A percentile compares a stretch with the other conserved stretches of the same genome.
These are phyloP conservation scores for Cordyceps farinosa DNA, from an alignment of 2,329 filamentous ascomycete genomes.

Conservation along the genomic window DNA sequence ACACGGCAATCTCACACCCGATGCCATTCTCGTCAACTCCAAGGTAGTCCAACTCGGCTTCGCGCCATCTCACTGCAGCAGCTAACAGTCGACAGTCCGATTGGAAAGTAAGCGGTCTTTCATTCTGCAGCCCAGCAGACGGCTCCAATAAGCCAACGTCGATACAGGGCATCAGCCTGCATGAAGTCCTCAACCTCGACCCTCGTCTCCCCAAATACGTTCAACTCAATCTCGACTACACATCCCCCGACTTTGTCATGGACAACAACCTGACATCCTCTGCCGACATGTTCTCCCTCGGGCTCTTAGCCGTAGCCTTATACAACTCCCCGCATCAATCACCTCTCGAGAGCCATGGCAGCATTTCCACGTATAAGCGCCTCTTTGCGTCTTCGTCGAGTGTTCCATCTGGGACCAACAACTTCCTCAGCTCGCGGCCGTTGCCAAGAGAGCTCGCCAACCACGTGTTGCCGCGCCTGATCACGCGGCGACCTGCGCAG, in stretches of 20 bases:
- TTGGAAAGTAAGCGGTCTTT: constrained; percentile 96
- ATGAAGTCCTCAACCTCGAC: constrained; percentile 81
- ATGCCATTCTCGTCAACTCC: constrained; percentile 88
- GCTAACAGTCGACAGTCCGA: constrained; percentile 63
- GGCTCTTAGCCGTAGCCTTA: constrained; percentile 79
- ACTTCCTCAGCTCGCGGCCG: constrained; percentile 74
- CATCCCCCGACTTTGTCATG: constrained; percentile 89
- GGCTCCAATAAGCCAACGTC: constrained; percentile 70
- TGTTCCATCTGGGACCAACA: constrained; percentile 75
- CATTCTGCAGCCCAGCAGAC: constrained; percentile 80
- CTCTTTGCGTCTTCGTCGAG: constrained; percentile 74
- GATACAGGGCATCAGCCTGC: constrained; percentile 74
- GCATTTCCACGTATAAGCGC: constrained; percentile 79
- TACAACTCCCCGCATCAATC: constrained; percentile 94
- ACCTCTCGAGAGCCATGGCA: constrained; percentile 77
- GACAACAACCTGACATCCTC: constrained; percentile 82
- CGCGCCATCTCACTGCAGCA: not conserved
- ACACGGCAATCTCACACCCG: constrained; percentile 90
- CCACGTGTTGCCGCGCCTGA: constrained; percentile 76
- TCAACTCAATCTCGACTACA: constrained; percentile 88
- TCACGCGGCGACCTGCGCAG: constrained; percentile 82
- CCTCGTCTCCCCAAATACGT: constrained; percentile 76
- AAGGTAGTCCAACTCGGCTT: constrained; percentile 55
- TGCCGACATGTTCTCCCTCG: constrained; percentile 91
- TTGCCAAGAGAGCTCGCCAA: constrained; percentile 74